A percentile compares a stretch with the other conserved stretches of the same genome.
Evolutionary conservation across 2,329 filamentous ascomycete species (phyloP).

Genomic region (Calonectria multiphialidica): DNA sequence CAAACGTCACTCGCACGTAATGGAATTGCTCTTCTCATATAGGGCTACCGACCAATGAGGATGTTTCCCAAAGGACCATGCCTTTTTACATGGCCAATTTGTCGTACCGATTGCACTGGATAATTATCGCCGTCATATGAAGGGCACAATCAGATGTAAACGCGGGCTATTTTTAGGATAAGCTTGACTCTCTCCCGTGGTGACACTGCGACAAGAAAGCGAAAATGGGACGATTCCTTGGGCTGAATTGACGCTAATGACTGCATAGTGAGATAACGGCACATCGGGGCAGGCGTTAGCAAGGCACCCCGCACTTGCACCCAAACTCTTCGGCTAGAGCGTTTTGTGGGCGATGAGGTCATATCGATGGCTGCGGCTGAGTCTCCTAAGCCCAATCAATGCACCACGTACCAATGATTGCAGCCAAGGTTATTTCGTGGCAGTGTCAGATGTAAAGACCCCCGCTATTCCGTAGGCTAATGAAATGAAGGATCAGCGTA

Average conservation of each 20-base stretch:
- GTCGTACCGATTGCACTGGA: neutral
- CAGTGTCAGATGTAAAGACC: neutral
- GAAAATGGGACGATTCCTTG: neutral
- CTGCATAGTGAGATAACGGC: neutral
- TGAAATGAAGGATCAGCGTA: neutral
- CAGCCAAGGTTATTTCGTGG: neutral
- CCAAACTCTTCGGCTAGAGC: neutral
- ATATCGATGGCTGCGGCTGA: neutral
- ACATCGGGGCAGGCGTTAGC: neutral
- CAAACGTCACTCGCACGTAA: neutral
- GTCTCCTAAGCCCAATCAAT: neutral
- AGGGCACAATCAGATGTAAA: too few species aligned
- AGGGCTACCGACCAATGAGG: neutral
- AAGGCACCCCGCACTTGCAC: neutral
- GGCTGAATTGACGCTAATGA: neutral
- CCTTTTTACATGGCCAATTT: neutral
- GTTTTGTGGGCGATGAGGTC: neutral
- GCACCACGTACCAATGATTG: neutral
- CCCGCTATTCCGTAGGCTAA: neutral
- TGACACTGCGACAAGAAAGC: neutral
- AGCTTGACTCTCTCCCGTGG: neutral
- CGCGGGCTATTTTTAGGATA: neutral
- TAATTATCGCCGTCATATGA: too few species aligned
- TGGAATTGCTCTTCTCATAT: neutral
- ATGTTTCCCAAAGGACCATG: neutral